These are phyloP conservation scores for Adansonia madagascariensis DNA, from an alignment of 441 rosid species.

Conservation along the genomic window DNA sequence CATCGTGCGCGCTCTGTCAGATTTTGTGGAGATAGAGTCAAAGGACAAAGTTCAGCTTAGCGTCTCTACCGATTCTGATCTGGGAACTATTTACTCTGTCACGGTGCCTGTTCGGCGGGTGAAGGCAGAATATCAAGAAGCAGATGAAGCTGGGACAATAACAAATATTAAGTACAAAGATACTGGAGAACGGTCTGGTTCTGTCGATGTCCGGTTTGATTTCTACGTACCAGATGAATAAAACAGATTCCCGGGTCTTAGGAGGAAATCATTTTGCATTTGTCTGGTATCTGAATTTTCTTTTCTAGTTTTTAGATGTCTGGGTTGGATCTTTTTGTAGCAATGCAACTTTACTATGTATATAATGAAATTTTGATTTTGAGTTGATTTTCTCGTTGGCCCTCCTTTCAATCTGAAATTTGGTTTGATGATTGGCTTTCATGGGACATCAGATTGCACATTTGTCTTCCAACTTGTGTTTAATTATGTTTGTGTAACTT, in stretches of 20 bases:
- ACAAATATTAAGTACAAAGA: conserved; percentile 82
- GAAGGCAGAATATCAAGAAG: conserved; percentile 77
- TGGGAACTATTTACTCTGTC: conserved; percentile 89
- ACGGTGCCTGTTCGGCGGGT: conserved; percentile 92
- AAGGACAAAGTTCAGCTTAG: conserved; percentile 95
- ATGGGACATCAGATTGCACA: not conserved
- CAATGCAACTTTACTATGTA: conserved; percentile 36
- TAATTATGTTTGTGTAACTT: not conserved
- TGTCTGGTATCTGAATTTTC: not conserved
- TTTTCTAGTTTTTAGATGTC: conserved; percentile 16
- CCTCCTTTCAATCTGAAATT: conserved; percentile 14
- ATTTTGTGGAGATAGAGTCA: conserved; percentile 97
- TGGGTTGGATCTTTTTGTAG: conserved; percentile 30
- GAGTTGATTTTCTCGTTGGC: conserved; percentile 31
- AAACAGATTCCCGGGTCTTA: conserved; percentile 21
- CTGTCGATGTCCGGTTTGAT: conserved; percentile 89
- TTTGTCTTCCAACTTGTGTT: not conserved
- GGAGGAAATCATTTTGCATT: not conserved
- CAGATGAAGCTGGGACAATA: conserved; percentile 64
- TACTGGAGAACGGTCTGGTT: conserved; percentile 66
- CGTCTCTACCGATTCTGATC: conserved; percentile 34
- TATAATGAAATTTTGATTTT: conserved; percentile 37
- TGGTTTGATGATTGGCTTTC: not conserved
- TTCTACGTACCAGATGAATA: conserved; percentile 82
- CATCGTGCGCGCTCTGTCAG: conserved; percentile 78